Evolutionary conservation across 2,329 filamentous ascomycete genomes (phyloP), one percentile per base, ranked within the genome.

Genomic region (Plectosphaerella cucumerina): DNA sequence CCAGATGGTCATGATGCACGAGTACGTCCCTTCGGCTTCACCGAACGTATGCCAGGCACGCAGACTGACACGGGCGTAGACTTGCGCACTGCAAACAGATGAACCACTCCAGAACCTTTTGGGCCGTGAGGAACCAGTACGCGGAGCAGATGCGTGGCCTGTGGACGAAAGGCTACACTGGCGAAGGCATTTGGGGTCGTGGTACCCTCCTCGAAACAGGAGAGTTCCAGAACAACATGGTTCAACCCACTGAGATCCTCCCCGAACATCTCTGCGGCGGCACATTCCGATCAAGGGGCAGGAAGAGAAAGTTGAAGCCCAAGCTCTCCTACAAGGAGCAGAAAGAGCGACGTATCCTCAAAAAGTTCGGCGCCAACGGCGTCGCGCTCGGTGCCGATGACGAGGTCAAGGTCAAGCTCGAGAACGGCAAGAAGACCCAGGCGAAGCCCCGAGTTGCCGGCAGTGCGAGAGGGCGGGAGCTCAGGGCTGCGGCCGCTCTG

Each of bases 1-100:
- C 15, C 89, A 94, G 68, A 93, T 94, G 88, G 89, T 95, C 58
- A 95, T 96, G 90, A 92, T 95, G 82, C 90, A 96, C 65, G 89
- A 94, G 73, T 73, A 57, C 43, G 68, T 62, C 23, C 17, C 14
- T 37, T 33, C 3, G 22, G 5, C 1, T 26, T 17, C n/a, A n/a
- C n/a, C n/a, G n/a, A n/a, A n/a, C n/a, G 5, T 42, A 5, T 6
- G 39, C 17, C n/a, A 2, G 39, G 39, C 6, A 12, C 35, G 20
- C 8, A 50, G 22, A 12, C 53, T 62, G 22, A 60, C 52, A n/a
- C 11, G n/a, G 75, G 62, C 74, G 94, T 22, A 76, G 76, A 62
- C 74, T 95, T 26, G 90, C 90, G 3, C 90, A 95, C 66, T 92
- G 88, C 75, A 87, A 89, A 66, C 86, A 96, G 65, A 96, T 96